Conservation (phyloP, 257 asterid species). For the Ballota nigra region DNA sequence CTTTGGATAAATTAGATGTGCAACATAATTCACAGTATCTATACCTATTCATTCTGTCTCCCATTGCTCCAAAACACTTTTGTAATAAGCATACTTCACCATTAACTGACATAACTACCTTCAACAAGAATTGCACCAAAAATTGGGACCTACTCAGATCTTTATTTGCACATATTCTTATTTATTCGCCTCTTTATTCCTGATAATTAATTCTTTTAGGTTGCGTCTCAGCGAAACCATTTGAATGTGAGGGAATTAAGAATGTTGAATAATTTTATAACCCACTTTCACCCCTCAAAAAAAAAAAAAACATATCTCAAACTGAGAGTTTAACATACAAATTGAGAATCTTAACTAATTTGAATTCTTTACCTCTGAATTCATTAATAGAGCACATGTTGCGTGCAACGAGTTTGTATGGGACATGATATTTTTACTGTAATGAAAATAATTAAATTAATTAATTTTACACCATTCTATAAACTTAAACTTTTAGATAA, state of each 20-base stretch:
- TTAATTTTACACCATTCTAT: too few species aligned
- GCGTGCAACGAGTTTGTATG: too few species aligned
- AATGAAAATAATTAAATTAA: too few species aligned
- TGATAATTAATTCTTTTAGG: background rate
- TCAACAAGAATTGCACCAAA: background rate
- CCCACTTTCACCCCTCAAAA: too few species aligned
- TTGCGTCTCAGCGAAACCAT: background rate
- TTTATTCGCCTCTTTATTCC: background rate
- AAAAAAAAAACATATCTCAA: too few species aligned
- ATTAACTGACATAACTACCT: conserved; percentile 31
- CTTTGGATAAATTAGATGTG: conserved; percentile 1
- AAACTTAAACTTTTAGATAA: too few species aligned
- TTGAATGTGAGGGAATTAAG: background rate
- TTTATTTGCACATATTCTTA: background rate
- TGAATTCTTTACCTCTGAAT: too few species aligned
- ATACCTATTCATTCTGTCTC: conserved; percentile 31
- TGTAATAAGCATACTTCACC: conserved; percentile 9
- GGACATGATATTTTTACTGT: too few species aligned
- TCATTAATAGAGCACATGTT: too few species aligned
- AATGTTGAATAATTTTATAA: background rate
- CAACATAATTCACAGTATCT: conserved; percentile 24
- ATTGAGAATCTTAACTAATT: too few species aligned
- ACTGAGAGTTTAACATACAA: too few species aligned
- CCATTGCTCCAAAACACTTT: conserved; percentile 19
- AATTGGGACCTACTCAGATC: background rate